Conservation (phyloP, 1,284 basidiomycete species). For the Ustilago lituana region DNA sequence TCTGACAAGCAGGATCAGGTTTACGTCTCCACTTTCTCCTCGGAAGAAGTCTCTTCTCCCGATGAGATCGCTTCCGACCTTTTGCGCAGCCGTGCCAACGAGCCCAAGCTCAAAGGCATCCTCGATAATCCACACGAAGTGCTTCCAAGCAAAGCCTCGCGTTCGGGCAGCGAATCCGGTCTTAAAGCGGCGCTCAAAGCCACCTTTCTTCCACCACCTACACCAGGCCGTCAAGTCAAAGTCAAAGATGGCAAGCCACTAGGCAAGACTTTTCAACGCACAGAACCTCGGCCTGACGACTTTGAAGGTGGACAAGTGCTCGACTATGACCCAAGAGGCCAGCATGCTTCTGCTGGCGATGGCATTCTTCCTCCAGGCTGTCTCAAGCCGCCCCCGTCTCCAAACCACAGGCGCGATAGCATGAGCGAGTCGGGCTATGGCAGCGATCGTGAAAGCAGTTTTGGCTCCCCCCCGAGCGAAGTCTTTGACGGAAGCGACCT, state of each 20-base stretch:
- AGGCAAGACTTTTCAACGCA: conserved; percentile 54
- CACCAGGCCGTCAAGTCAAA: conserved; percentile 51
- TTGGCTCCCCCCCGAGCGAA: conserved; percentile 31
- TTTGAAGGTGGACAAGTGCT: conserved; percentile 57
- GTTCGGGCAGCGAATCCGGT: conserved; percentile 25
- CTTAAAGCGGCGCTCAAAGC: conserved; percentile 51
- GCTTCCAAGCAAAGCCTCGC: conserved; percentile 20
- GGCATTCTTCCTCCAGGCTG: conserved; percentile 38
- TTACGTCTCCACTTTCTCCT: conserved; percentile 11
- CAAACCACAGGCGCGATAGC: conserved; percentile 3
- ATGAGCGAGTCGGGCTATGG: conserved; percentile 41
- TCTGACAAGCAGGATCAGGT: conserved; percentile 12
- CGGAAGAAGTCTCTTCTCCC: conserved; percentile 19
- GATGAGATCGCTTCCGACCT: conserved; percentile 19
- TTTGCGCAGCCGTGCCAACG: too few species aligned
- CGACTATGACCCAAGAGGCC: conserved; percentile 52
- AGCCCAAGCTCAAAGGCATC: conserved; percentile 46
- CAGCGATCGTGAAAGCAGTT: conserved; percentile 36
- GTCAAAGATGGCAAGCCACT: conserved; percentile 43
- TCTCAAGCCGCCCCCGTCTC: conserved; percentile 7
- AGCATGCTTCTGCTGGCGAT: conserved; percentile 48
- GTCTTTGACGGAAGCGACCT: conserved; percentile 14
- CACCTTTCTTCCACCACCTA: conserved; percentile 51
- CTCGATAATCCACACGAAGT: conserved; percentile 54
- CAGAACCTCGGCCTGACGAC: conserved; percentile 27